Base-by-base conservation (phyloP, 495 filamentous ascomycete species). In the Talaromyces liani region DNA sequence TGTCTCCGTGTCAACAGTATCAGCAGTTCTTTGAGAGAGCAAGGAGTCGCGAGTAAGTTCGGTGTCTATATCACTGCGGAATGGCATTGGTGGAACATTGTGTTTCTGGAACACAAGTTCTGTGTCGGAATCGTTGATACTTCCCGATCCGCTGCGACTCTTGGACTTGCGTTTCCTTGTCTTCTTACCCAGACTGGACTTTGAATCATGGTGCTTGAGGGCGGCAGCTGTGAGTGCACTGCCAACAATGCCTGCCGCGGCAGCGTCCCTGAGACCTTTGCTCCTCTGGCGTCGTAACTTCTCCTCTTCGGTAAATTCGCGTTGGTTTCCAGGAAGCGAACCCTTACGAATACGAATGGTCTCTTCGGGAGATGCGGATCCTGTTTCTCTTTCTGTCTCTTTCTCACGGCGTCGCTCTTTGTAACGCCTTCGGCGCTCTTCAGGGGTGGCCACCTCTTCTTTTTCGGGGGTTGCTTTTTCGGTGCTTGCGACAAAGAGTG, bases 11-110 rank as follows among this genome's bases (percentile, higher is more conserved):
- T 88, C 74, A 65, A 88, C 90, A 1, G 90, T 92, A 60, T 88
- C 74, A 65, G 88, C 90, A 0, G 90, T 92, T 25, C 88, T 85
- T 41, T 91, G 88, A 5, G 94, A 93, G 10, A 96, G 79, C 63
- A 98, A 90, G 0, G 95, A 98, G 39, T 89, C 87, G 70, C 94
- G 83, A 3, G 94, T 98, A 57, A 97, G 71, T 27, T 96, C 92
- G 0, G 92, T 95, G 33, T 89, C 84, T 29, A 95, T 83, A 51
- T 91, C 90, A 72, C 92, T 95, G 71, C 85, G 86, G 70, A 95
- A 81, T 2, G 92, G 93, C 87, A 97, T 89, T 1, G 88, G 90
- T 12, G 91, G 86, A n/a, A 84, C 76, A 54, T 82, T 82, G 64
- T 84, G 81, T 74, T 75, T 88, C 74, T 76, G 79, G 78, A 77